These are phyloP conservation scores for Metahyphopichia silvanorum DNA, from an alignment of 805 yeast species.

Conservation along the genomic window DNA sequence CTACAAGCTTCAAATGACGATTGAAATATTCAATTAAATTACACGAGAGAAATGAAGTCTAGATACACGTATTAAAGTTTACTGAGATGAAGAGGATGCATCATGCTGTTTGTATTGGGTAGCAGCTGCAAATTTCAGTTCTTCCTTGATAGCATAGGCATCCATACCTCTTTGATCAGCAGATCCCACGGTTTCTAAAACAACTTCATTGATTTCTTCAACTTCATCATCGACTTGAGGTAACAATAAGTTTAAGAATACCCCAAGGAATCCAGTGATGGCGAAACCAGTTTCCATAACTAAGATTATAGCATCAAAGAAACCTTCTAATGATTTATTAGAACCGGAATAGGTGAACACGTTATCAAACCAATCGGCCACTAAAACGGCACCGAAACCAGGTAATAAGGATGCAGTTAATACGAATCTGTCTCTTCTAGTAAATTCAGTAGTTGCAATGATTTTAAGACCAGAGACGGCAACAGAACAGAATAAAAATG, in stretches of 20 bases:
- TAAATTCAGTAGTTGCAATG: conserved; percentile 57
- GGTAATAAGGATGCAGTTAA: conserved; percentile 62
- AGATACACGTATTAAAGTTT: too few species aligned
- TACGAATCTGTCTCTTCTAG: conserved; percentile 72
- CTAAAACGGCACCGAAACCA: conserved; percentile 66
- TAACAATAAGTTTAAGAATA: conserved; percentile 57
- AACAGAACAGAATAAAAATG: conserved; percentile 72
- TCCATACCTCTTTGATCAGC: conserved; percentile 36
- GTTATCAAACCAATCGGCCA: conserved; percentile 59
- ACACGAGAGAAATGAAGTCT: too few species aligned
- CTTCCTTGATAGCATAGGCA: conserved; percentile 29
- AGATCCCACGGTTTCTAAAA: conserved; percentile 40
- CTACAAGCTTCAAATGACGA: too few species aligned
- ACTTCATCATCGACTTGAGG: conserved; percentile 45
- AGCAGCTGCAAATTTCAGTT: conserved; percentile 22
- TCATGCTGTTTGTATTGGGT: too few species aligned
- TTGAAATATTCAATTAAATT: too few species aligned
- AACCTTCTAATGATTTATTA: conserved; percentile 55
- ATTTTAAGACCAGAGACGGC: conserved; percentile 73
- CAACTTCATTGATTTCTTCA: conserved; percentile 45
- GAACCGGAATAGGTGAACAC: conserved; percentile 67
- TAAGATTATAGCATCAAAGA: conserved; percentile 63
- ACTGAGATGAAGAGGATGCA: conserved; percentile 4
- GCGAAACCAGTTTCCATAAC: conserved; percentile 76
- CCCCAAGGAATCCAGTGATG: conserved; percentile 61